Percentiles rank a stretch among this genome's conserved stretches.
phyloP scores from a whole-genome alignment of 2,329 filamentous ascomycete species.

The Epichloe baconii region DNA sequence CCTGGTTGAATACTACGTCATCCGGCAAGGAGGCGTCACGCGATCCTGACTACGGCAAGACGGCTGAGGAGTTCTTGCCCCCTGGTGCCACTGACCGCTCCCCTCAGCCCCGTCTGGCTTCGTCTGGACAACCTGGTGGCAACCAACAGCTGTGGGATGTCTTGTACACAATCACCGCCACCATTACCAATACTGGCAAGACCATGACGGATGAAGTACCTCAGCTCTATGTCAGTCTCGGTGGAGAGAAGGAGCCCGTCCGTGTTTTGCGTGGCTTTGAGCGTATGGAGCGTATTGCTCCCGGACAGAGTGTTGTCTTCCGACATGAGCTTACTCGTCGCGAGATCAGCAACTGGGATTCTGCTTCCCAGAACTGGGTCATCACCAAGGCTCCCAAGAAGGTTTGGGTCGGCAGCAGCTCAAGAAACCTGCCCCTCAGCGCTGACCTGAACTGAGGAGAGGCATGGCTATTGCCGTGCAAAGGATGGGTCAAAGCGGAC shows the following conservation, averaged over 20 bases:
- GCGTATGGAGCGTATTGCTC: slow-evolving; percentile 51
- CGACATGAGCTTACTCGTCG: slow-evolving; percentile 57
- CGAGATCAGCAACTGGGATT: slow-evolving; percentile 82
- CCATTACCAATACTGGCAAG: slow-evolving; percentile 58
- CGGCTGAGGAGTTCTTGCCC: slow-evolving; percentile 47
- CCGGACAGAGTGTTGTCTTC: slow-evolving; percentile 57
- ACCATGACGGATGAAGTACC: slow-evolving; percentile 56
- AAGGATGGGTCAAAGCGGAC: neutral
- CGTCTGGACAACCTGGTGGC: slow-evolving; percentile 45
- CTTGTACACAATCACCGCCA: slow-evolving; percentile 53
- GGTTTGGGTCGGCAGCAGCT: slow-evolving; percentile 42
- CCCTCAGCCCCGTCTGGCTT: slow-evolving; percentile 40
- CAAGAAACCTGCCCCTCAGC: slow-evolving; percentile 36
- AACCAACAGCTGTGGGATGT: slow-evolving; percentile 55
- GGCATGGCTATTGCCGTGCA: neutral
- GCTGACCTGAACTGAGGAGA: slow-evolving; percentile 5
- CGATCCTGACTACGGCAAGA: slow-evolving; percentile 47
- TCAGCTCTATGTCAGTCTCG: slow-evolving; percentile 70
- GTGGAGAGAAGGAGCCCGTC: slow-evolving; percentile 58
- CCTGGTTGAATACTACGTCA: slow-evolving; percentile 55
- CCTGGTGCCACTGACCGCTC: slow-evolving; percentile 39
- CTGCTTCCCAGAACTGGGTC: slow-evolving; percentile 70
- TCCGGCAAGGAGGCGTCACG: slow-evolving; percentile 39
- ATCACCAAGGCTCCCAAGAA: slow-evolving; percentile 37
- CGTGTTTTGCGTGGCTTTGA: slow-evolving; percentile 69